Evolutionary conservation across 139 green algal species (phyloP).

Genomic region (Chlorella sp.): DNA sequence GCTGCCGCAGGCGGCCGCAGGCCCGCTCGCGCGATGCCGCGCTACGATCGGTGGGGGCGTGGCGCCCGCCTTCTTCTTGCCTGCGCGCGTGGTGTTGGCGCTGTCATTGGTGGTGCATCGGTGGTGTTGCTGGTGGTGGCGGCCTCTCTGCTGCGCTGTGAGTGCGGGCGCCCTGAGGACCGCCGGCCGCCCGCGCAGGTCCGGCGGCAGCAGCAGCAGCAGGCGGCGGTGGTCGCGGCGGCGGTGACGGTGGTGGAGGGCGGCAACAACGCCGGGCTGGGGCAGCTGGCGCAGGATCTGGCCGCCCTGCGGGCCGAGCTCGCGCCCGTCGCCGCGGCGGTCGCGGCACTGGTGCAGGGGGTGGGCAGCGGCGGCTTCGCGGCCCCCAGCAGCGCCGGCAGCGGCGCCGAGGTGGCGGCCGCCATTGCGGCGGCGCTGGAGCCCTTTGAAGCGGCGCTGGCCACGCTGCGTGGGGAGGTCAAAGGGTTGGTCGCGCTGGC

Average conservation of each 20-base stretch:
- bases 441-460: constrained; percentile 15
- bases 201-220: neutral
- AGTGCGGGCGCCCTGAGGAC: too few relatives aligned
- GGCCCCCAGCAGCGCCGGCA: constrained; percentile 6
- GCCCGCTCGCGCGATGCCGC: too few relatives aligned
- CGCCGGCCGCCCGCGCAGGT: neutral
- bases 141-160: too few relatives aligned
- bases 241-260: neutral
- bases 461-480: neutral
- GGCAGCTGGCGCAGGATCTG: constrained; percentile 17
- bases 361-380: too few relatives aligned
- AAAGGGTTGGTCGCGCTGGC: too few relatives aligned
- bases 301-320: constrained; percentile 10
- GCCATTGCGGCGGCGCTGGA: constrained; percentile 1
- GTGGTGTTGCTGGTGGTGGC: too few relatives aligned
- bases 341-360: constrained; percentile 6
- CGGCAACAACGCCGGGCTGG: neutral
- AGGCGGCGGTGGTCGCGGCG: neutral
- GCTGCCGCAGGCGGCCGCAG: too few relatives aligned
- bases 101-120: too few relatives aligned
- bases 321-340: neutral
- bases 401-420: neutral
- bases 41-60: too few relatives aligned
- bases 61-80: too few relatives aligned
- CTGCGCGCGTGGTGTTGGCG: too few relatives aligned